A percentile compares a stretch with the other conserved stretches of the same genome.
phyloP scores from a whole-genome alignment of 345 rosid genomes.

The Jatropha curcas region DNA sequence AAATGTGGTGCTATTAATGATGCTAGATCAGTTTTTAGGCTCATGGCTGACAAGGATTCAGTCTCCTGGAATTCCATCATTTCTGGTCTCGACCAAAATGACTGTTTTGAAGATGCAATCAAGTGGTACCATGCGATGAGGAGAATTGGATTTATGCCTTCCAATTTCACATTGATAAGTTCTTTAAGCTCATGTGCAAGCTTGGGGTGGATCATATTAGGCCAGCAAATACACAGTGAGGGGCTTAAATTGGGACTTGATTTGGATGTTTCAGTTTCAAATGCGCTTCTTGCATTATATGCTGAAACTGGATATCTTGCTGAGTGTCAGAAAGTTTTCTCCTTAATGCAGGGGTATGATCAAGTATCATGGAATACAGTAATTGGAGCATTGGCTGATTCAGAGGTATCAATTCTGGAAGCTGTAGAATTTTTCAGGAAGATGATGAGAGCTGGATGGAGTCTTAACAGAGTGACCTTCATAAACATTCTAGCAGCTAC shows the following conservation, averaged over 20 bases:
- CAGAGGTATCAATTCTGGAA: conserved; percentile 48
- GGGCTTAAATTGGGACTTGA: conserved; percentile 72
- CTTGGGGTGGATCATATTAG: conserved; percentile 57
- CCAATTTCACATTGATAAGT: conserved; percentile 70
- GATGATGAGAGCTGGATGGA: conserved; percentile 67
- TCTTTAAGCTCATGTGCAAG: conserved; percentile 85
- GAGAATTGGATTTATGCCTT: conserved; percentile 51
- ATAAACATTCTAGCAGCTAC: conserved; percentile 64
- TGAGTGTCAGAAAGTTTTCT: conserved; percentile 57
- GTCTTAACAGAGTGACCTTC: conserved; percentile 66
- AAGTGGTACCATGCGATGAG: conserved; percentile 56
- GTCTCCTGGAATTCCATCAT: conserved; percentile 94
- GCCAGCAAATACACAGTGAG: conserved; percentile 70
- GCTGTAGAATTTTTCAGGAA: conserved; percentile 52
- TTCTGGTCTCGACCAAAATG: conserved; percentile 84
- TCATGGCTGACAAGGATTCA: conserved; percentile 64
- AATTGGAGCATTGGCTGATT: conserved; percentile 71
- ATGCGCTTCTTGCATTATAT: conserved; percentile 74
- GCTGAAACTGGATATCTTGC: conserved; percentile 55
- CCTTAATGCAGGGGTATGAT: conserved; percentile 66
- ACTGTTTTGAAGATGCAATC: conserved; percentile 59
- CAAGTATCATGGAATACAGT: conserved; percentile 91
- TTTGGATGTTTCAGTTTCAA: conserved; percentile 80
- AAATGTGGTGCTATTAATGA: conserved; percentile 63
- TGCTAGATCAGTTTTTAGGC: conserved; percentile 56